Conservation (phyloP, 2,329 filamentous ascomycete genomes). For the Clonostachys rhizophaga region DNA sequence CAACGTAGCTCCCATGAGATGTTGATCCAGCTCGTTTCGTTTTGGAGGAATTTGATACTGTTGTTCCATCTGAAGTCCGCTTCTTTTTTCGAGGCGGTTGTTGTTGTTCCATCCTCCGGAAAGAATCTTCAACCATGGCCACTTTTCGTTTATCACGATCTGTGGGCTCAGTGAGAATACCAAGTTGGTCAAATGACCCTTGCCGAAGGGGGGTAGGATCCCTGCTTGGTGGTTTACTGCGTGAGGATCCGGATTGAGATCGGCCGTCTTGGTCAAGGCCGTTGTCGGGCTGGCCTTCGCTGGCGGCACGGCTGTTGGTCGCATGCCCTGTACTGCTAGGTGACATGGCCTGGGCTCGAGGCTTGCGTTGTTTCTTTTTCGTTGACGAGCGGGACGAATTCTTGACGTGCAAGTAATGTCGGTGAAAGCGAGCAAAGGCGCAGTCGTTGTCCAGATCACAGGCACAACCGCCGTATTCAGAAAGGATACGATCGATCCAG, state of each 20-base stretch:
- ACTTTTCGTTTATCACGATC: slow-evolving; percentile 65
- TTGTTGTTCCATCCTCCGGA: slow-evolving; percentile 57
- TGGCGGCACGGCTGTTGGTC: slow-evolving; percentile 59
- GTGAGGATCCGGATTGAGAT: slow-evolving; percentile 40
- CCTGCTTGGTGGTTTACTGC: slow-evolving; percentile 62
- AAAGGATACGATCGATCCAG: slow-evolving; percentile 66
- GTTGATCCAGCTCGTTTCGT: slow-evolving; percentile 30
- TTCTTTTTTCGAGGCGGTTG: slow-evolving; percentile 58
- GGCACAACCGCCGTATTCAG: slow-evolving; percentile 76
- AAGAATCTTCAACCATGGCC: slow-evolving; percentile 59
- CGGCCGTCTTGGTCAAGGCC: slow-evolving; percentile 45
- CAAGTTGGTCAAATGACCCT: slow-evolving; percentile 54
- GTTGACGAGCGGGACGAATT: slow-evolving; percentile 28
- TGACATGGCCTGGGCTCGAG: slow-evolving; percentile 51
- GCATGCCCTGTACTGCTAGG: slow-evolving; percentile 59
- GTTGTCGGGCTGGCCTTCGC: slow-evolving; percentile 56
- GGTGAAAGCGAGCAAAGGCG: slow-evolving; percentile 59
- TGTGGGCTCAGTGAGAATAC: slow-evolving; percentile 58
- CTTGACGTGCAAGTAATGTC: slow-evolving; percentile 45
- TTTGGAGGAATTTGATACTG: slow-evolving; percentile 24
- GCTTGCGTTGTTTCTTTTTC: slow-evolving; percentile 50
- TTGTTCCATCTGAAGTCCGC: slow-evolving; percentile 50
- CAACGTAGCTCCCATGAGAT: slow-evolving; percentile 37
- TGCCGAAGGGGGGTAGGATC: slow-evolving; percentile 59
- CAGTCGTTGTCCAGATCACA: slow-evolving; percentile 62